Conservation (phyloP, 305 asterid species). For the Solanum hybrid region DNA sequence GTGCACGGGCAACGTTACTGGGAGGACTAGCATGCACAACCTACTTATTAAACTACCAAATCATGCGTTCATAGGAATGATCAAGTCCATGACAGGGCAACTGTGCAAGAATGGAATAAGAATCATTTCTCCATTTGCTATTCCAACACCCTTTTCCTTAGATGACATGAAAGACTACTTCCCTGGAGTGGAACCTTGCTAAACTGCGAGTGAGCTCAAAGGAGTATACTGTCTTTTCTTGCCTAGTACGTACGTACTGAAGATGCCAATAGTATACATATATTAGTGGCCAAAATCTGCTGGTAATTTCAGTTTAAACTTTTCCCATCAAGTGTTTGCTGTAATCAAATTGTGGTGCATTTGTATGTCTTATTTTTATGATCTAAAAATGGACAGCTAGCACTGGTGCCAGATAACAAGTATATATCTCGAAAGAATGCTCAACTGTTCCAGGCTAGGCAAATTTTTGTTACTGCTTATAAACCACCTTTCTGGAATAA, state of each 20-base stretch:
- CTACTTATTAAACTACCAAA: constrained; percentile 64
- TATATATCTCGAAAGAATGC: neutral
- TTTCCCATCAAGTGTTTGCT: constrained; percentile 12
- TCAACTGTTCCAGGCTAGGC: neutral
- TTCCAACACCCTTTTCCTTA: constrained; percentile 58
- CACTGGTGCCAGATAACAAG: neutral
- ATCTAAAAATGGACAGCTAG: neutral
- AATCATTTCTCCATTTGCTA: constrained; percentile 66
- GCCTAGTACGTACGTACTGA: constrained; percentile 32
- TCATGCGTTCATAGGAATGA: constrained; percentile 48
- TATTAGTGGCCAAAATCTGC: constrained; percentile 78
- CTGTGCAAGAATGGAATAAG: constrained; percentile 52
- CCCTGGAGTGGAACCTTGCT: constrained; percentile 45
- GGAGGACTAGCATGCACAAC: constrained; percentile 64
- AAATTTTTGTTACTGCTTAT: neutral
- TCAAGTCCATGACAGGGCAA: constrained; percentile 55
- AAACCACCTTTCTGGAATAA: neutral
- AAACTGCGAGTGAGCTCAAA: constrained; percentile 26
- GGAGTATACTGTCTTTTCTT: constrained; percentile 56
- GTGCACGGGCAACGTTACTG: constrained; percentile 18
- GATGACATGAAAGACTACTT: constrained; percentile 42
- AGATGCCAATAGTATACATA: constrained; percentile 46
- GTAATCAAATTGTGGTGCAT: constrained; percentile 6
- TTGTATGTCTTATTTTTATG: neutral
- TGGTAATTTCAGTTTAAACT: constrained; percentile 31